Percentiles rank a stretch among this genome's conserved stretches.
phyloP scores from a whole-genome alignment of 2,329 filamentous ascomycete species.

The Aspergillus luchuensis region DNA sequence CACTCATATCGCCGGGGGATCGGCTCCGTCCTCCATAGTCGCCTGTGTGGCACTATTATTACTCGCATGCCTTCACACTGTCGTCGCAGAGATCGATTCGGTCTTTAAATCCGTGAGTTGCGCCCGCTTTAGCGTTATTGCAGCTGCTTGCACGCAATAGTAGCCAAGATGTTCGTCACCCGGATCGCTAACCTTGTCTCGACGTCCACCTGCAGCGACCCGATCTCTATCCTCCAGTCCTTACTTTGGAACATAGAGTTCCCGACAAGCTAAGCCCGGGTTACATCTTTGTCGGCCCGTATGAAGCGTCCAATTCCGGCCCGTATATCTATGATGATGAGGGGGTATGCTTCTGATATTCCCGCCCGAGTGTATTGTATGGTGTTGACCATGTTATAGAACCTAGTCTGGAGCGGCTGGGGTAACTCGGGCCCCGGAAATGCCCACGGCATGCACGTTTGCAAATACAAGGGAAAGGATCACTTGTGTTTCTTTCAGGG shows the following conservation, averaged over 20 bases:
- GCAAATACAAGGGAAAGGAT: slow-evolving; percentile 50
- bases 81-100: slow-evolving; percentile 33
- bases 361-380: neutral
- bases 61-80: slow-evolving; percentile 12
- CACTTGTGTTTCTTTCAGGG: slow-evolving; percentile 58
- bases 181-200: slow-evolving; percentile 3
- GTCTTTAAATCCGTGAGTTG: slow-evolving; percentile 42
- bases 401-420: slow-evolving; percentile 55
- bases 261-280: slow-evolving; percentile 45
- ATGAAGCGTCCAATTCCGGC: slow-evolving; percentile 51
- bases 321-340: slow-evolving; percentile 56
- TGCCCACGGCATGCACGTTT: slow-evolving; percentile 52
- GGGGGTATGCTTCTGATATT: slow-evolving; percentile 37
- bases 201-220: slow-evolving; percentile 34
- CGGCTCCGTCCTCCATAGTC: slow-evolving; percentile 12
- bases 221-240: slow-evolving; percentile 41
- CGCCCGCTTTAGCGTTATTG: neutral
- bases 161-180: slow-evolving; percentile 10
- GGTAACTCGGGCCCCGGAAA: slow-evolving; percentile 53
- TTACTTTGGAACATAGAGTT: slow-evolving; percentile 34
- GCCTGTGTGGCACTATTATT: neutral
- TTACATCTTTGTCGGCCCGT: slow-evolving; percentile 55
- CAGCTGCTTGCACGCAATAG: slow-evolving; percentile 3
- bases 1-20: slow-evolving; percentile 17
- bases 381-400: slow-evolving; percentile 27